phyloP scores from a whole-genome alignment of 2,329 filamentous ascomycete genomes.

The Fusarium succisae region DNA sequence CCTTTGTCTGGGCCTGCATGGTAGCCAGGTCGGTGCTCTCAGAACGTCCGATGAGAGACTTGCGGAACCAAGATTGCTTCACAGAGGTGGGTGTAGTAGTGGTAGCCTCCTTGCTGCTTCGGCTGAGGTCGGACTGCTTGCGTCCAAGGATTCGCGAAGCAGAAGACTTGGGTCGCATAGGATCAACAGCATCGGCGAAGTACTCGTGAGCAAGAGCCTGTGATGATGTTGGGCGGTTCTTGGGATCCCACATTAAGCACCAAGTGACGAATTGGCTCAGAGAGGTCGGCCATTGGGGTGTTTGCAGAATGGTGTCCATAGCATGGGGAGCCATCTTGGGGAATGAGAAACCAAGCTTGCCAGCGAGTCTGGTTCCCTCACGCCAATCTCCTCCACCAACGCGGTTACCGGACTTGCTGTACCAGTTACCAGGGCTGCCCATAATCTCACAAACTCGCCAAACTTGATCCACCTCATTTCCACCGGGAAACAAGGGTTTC shows the following conservation, averaged over 20 bases:
- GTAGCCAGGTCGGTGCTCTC: constrained; percentile 72
- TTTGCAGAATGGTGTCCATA: constrained; percentile 91
- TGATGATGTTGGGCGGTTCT: constrained; percentile 86
- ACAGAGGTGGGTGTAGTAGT: constrained; percentile 71
- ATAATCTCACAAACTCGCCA: constrained; percentile 99
- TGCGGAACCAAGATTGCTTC: constrained; percentile 96
- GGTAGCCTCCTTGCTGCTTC: constrained; percentile 68
- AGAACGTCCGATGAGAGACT: constrained; percentile 86
- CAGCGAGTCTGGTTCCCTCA: constrained; percentile 89
- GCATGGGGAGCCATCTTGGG: constrained; percentile 99
- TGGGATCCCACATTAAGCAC: constrained; percentile 99
- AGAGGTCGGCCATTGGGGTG: constrained; percentile 90
- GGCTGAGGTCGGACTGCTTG: constrained; percentile 86
- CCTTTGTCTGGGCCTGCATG: constrained; percentile 58
- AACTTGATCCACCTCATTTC: constrained; percentile 98
- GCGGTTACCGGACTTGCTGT: constrained; percentile 85
- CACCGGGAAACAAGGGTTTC: constrained; percentile 95
- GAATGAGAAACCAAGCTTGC: constrained; percentile 98
- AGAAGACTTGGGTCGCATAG: constrained; percentile 89
- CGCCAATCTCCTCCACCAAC: constrained; percentile 98
- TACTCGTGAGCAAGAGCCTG: constrained; percentile 97
- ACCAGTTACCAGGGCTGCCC: constrained; percentile 98
- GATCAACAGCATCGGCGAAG: constrained; percentile 91
- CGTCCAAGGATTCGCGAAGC: constrained; percentile 84
- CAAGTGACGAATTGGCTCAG: constrained; percentile 95